These are phyloP conservation scores for Lecanoromycetidae sp. DNA, from an alignment of 2,329 filamentous ascomycete genomes.

Conservation along the genomic window DNA sequence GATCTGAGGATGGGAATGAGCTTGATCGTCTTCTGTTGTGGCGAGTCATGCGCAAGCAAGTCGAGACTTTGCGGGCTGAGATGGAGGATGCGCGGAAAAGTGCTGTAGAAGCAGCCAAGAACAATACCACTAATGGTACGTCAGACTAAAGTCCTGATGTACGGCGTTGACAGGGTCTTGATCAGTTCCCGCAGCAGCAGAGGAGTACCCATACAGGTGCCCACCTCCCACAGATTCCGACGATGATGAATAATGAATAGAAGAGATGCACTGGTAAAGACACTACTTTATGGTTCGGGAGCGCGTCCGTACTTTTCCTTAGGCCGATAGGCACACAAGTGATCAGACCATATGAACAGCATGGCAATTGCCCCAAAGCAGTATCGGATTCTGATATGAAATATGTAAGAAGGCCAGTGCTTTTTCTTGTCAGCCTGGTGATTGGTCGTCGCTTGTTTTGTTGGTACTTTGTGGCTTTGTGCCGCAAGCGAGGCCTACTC, in stretches of 20 bases:
- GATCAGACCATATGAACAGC: too few relatives aligned
- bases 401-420: too few relatives aligned
- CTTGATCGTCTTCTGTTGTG: slow-evolving; percentile 45
- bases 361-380: too few relatives aligned
- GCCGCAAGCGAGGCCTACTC: too few relatives aligned
- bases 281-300: too few relatives aligned
- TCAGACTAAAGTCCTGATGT: not conserved
- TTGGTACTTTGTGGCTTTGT: too few relatives aligned
- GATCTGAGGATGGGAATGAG: slow-evolving; percentile 21
- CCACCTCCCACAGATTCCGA: not conserved
- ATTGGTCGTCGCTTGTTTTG: too few relatives aligned
- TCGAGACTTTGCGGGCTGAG: slow-evolving; percentile 48
- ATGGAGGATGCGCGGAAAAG: slow-evolving; percentile 11
- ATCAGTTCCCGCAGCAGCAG: not conserved
- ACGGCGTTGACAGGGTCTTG: not conserved
- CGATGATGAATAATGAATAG: not conserved
- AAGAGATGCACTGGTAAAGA: not conserved
- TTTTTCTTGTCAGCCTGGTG: too few relatives aligned
- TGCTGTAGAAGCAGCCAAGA: not conserved
- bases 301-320: too few relatives aligned
- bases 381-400: too few relatives aligned
- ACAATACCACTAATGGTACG: not conserved
- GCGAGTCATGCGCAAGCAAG: slow-evolving; percentile 51
- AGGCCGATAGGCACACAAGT: too few relatives aligned
- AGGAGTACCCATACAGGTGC: not conserved